phyloP scores from a whole-genome alignment of 2,329 filamentous ascomycete genomes.

The Biscogniauxia mediterranea region DNA sequence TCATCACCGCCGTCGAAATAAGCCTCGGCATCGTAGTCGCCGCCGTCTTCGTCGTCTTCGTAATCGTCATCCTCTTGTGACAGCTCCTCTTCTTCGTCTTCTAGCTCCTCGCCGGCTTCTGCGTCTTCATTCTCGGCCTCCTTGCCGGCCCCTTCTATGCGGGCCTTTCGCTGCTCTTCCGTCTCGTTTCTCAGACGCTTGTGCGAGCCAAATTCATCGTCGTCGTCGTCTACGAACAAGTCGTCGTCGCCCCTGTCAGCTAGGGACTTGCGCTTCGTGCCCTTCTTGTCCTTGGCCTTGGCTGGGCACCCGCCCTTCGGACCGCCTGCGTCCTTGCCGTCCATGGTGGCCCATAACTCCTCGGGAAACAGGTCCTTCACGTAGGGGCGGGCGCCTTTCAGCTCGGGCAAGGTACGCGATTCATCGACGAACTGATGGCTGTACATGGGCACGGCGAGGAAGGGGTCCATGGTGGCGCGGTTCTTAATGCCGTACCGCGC shows the following conservation, averaged over 20 bases:
- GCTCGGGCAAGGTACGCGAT: conserved; percentile 54
- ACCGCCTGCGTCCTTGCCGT: conserved; percentile 41
- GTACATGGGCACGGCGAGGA: conserved; percentile 58
- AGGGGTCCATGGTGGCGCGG: conserved; percentile 57
- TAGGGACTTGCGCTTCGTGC: conserved; percentile 43
- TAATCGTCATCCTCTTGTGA: conserved; percentile 49
- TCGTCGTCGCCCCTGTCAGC: conserved; percentile 42
- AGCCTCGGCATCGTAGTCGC: conserved; percentile 60
- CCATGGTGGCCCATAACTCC: conserved; percentile 55
- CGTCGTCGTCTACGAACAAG: conserved; percentile 24
- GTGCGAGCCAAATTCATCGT: conserved; percentile 14
- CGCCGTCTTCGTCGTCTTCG: conserved; percentile 55
- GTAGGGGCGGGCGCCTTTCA: conserved; percentile 46
- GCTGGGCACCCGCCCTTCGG: conserved; percentile 29
- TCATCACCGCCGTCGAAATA: conserved; percentile 59
- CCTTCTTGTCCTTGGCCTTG: conserved; percentile 29
- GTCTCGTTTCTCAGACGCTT: conserved; percentile 28
- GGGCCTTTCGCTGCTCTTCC: conserved; percentile 34
- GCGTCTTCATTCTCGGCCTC: conserved; percentile 34
- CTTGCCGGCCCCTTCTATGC: conserved; percentile 31
- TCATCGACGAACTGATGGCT: conserved; percentile 53
- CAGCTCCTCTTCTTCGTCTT: conserved; percentile 45
- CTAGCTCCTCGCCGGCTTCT: conserved; percentile 37
- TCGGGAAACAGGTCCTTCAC: conserved; percentile 51
- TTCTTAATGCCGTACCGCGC: conserved; percentile 53